These are phyloP conservation scores for Nannizziopsis barbatae DNA, from an alignment of 2,329 filamentous ascomycete genomes.

Conservation along the genomic window DNA sequence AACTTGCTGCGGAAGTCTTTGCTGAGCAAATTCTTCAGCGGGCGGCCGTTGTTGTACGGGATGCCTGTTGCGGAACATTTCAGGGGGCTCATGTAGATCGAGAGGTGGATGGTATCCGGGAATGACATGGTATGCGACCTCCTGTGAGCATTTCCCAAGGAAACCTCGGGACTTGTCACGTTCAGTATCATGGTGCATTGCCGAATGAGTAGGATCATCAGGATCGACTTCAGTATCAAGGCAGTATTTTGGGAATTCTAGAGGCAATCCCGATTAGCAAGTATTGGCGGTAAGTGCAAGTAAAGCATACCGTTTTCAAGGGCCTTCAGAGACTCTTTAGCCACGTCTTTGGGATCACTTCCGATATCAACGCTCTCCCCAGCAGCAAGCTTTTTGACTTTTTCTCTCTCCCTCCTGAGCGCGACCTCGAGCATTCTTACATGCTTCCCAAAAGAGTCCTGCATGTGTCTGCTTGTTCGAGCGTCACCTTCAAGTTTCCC, in stretches of 20 bases:
- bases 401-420: slow-evolving; percentile 67
- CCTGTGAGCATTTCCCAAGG: slow-evolving; percentile 55
- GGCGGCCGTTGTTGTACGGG: slow-evolving; percentile 41
- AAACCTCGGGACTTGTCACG: slow-evolving; percentile 54
- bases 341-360: slow-evolving; percentile 37
- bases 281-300: not conserved
- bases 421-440: slow-evolving; percentile 81
- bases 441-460: slow-evolving; percentile 82
- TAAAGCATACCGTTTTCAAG: slow-evolving; percentile 27
- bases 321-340: slow-evolving; percentile 35
- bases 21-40: slow-evolving; percentile 38
- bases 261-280: not conserved
- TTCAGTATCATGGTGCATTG: slow-evolving; percentile 47
- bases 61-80: slow-evolving; percentile 36
- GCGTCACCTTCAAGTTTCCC: slow-evolving; percentile 85
- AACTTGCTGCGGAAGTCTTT: slow-evolving; percentile 39
- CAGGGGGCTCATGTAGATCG: slow-evolving; percentile 35
- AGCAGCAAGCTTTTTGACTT: slow-evolving; percentile 47
- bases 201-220: slow-evolving; percentile 35
- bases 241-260: slow-evolving; percentile 38
- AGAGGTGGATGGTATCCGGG: slow-evolving; percentile 52
- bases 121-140: slow-evolving; percentile 57
- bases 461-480: slow-evolving; percentile 73
- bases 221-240: slow-evolving; percentile 35
- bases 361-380: slow-evolving; percentile 40